phyloP scores from a whole-genome alignment of 2,329 filamentous ascomycete genomes.

The Fusarium metavorans region DNA sequence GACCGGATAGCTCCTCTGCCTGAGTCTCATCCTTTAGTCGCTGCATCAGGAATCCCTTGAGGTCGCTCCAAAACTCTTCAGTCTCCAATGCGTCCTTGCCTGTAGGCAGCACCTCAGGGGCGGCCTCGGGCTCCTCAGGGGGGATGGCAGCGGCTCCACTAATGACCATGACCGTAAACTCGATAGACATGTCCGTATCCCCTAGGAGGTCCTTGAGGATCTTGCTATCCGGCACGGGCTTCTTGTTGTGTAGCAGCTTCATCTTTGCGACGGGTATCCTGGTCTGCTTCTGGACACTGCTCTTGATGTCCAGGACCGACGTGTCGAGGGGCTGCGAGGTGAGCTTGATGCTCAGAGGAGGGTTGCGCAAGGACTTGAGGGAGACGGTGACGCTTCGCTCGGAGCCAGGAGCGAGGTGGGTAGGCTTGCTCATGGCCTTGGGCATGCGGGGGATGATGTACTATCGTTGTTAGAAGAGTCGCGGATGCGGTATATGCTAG shows the following conservation, averaged over 20 bases:
- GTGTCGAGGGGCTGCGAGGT: constrained; percentile 73
- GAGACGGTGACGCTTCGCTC: constrained; percentile 68
- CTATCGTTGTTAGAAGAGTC: constrained; percentile 54
- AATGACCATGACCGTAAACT: constrained; percentile 90
- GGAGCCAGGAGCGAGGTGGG: constrained; percentile 62
- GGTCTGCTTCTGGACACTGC: constrained; percentile 72
- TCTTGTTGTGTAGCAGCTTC: constrained; percentile 87
- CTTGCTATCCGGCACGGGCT: constrained; percentile 83
- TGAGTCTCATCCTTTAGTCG: constrained; percentile 77
- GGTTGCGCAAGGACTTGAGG: constrained; percentile 83
- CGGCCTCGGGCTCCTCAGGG: constrained; percentile 52
- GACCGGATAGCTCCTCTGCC: constrained; percentile 71
- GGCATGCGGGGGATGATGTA: constrained; percentile 79
- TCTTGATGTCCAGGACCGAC: constrained; percentile 83
- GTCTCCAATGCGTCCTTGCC: constrained; percentile 74
- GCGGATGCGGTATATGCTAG: not conserved
- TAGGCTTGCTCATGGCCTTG: constrained; percentile 64
- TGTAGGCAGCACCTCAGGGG: constrained; percentile 42
- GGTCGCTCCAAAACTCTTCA: constrained; percentile 86
- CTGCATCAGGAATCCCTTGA: constrained; percentile 84
- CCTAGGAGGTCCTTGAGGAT: constrained; percentile 78
- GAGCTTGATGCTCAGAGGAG: constrained; percentile 75
- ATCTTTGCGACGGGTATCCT: constrained; percentile 80
- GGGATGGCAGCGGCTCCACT: constrained; percentile 69
- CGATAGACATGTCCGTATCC: constrained; percentile 64